Evolutionary conservation across 228 moss, liverwort and hornwort genomes (phyloP).

Genomic region (Sphagnum fallax): DNA sequence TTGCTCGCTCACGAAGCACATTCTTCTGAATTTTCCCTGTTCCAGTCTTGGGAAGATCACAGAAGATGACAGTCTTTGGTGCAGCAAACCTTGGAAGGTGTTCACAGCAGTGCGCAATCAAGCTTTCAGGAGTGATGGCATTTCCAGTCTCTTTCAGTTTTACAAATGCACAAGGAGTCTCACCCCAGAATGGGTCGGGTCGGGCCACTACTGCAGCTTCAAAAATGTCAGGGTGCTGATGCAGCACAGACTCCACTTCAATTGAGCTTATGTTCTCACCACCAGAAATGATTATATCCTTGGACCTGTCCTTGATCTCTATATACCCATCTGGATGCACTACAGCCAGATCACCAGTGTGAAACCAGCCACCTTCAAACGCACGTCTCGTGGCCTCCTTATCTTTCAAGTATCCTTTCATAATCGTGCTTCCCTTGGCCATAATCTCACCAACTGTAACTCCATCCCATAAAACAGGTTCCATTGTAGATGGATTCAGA

Average conservation of each 20-base stretch:
- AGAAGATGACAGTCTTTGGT: conserved; percentile 57
- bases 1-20: conserved; percentile 50
- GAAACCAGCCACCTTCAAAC: conserved; percentile 70
- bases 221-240: conserved; percentile 49
- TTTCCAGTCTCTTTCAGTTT: conserved; percentile 28
- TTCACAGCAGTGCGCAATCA: conserved; percentile 42
- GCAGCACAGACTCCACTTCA: conserved; percentile 63
- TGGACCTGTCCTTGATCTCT: conserved; percentile 67
- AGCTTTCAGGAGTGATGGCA: conserved; percentile 16
- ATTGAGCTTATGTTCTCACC: conserved; percentile 87
- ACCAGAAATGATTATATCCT: conserved; percentile 84
- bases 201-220: conserved; percentile 79
- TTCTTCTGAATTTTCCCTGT: conserved; percentile 81
- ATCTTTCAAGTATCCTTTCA: conserved; percentile 84
- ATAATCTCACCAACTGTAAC: conserved; percentile 69
- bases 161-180: conserved; percentile 76
- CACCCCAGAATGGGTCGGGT: conserved; percentile 64
- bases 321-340: conserved; percentile 68
- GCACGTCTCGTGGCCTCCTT: conserved; percentile 37
- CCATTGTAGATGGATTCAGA: conserved; percentile 52
- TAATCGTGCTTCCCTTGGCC: conserved; percentile 53
- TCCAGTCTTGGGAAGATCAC: conserved; percentile 59
- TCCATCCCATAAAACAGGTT: conserved; percentile 56
- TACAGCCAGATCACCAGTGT: conserved; percentile 69
- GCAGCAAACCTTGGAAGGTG: conserved; percentile 46